These are phyloP conservation scores for Cyclocybe cylindracea DNA, from an alignment of 768 basidiomycete genomes.

Conservation along the genomic window DNA sequence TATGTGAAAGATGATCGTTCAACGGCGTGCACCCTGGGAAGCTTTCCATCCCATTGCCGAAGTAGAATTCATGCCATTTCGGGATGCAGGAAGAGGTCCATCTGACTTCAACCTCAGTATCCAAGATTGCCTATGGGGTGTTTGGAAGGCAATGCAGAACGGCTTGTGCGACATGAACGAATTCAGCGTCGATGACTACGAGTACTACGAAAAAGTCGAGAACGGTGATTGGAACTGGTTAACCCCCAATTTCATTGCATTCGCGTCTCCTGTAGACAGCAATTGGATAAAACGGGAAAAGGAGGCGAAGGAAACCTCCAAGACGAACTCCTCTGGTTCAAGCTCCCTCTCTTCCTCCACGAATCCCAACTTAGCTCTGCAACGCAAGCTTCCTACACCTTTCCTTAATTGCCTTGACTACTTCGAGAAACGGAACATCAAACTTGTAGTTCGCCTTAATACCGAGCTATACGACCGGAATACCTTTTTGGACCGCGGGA, in stretches of 20 bases:
- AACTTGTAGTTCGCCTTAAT: constrained; percentile 91
- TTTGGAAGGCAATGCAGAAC: constrained; percentile 91
- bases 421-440: constrained; percentile 85
- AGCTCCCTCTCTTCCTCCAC: constrained; percentile 30
- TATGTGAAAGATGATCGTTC: constrained; percentile 81
- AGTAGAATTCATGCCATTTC: constrained; percentile 91
- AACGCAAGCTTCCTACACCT: constrained; percentile 75
- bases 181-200: constrained; percentile 91
- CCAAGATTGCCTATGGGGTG: constrained; percentile 87
- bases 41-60: constrained; percentile 94
- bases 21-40: constrained; percentile 87
- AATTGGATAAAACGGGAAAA: constrained; percentile 78
- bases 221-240: constrained; percentile 97
- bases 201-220: constrained; percentile 93
- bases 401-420: constrained; percentile 93
- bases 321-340: constrained; percentile 17
- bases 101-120: constrained; percentile 93
- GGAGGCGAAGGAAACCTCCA: constrained; percentile 53
- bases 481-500: constrained; percentile 81
- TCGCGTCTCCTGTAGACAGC: constrained; percentile 87
- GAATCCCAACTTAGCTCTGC: constrained; percentile 55
- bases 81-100: constrained; percentile 91
- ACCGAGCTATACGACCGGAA: constrained; percentile 86
- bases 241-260: constrained; percentile 89
- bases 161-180: constrained; percentile 93